Conservation (phyloP, 805 yeast species). For the Candida yuanshanica region DNA sequence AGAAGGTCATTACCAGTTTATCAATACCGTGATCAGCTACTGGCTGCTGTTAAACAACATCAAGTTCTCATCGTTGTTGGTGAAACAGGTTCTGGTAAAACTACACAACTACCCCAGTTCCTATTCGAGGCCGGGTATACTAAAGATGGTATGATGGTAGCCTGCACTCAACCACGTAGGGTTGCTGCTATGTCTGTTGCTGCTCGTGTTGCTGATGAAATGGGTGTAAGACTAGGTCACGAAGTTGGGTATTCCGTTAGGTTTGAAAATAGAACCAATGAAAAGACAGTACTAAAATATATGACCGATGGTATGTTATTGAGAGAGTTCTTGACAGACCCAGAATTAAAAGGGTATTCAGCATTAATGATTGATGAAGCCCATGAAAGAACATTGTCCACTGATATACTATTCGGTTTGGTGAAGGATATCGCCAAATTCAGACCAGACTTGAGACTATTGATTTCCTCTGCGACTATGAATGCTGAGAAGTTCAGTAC, state of each 20-base stretch:
- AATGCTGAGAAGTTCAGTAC: conserved; percentile 83
- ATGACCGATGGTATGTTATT: conserved; percentile 95
- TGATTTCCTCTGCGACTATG: conserved; percentile 92
- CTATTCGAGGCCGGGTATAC: conserved; percentile 79
- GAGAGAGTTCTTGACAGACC: conserved; percentile 77
- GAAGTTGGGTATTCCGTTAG: conserved; percentile 87
- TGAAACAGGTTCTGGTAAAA: conserved; percentile 92
- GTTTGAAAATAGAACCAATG: conserved; percentile 73
- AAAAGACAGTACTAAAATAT: conserved; percentile 71
- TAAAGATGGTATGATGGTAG: conserved; percentile 51
- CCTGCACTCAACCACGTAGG: conserved; percentile 91
- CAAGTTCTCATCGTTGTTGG: conserved; percentile 77
- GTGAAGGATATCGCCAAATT: conserved; percentile 60
- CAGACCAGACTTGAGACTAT: conserved; percentile 64
- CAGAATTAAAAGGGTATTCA: conserved; percentile 60
- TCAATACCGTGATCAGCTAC: conserved; percentile 50
- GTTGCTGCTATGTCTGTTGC: conserved; percentile 95
- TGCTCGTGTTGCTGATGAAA: conserved; percentile 84
- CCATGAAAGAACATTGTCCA: conserved; percentile 91
- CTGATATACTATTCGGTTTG: conserved; percentile 77
- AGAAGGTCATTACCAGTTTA: conserved; percentile 74
- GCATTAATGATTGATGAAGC: conserved; percentile 96
- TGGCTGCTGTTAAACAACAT: conserved; percentile 52
- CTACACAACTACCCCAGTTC: conserved; percentile 90
- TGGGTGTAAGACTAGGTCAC: conserved; percentile 71